Base-by-base conservation (phyloP, 2,329 filamentous ascomycete genomes). In the Stemphylium lycopersici region DNA sequence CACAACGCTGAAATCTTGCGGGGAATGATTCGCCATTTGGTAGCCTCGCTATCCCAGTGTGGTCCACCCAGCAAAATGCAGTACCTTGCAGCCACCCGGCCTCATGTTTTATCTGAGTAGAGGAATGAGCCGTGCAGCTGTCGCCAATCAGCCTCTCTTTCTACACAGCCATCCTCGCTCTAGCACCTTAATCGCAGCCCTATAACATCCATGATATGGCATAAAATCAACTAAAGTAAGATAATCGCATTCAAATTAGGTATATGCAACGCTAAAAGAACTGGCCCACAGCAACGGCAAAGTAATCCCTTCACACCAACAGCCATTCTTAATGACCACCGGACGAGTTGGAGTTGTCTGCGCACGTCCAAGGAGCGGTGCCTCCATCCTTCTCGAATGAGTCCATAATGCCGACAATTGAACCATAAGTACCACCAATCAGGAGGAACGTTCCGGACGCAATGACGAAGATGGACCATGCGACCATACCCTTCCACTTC, bases 361-460 rank as follows among this genome's bases (percentile, higher is more conserved):
- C 65, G 26, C 67, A 69, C 24, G 52, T 58, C 67, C 67, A 69
- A 1, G 67, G 61, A 15, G 57, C 43, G 2, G 60, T 62, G 6
- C 67, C 67, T 4, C 67, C 67, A 5, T 61, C 52, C 26, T 46
- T 59, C 2, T 67, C 66, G 49, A 65, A 68, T 16, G 58, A 64
- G 48, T 69, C 53, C 8, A 69, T 68, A 3, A 69, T 69, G 13
- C 63, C 65, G 4, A 68, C 59, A 26, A 69, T 58, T 3, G 62
- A 65, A 2, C 67, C 65, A 26, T 69, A 69, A 1, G 67, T 68
- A 20, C 67, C 67, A 22, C 62, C 60, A 16, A 69, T 55, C 11
- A 62, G 66, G 4, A 69, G 44, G 41, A 68, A 69, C 22, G 51
- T 58, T 32, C 67, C 67, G 15, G 57, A 22, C 8, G 52, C 36